phyloP scores from a whole-genome alignment of 2,329 filamentous ascomycete genomes.

The Coccinonectria pachysandricola region DNA sequence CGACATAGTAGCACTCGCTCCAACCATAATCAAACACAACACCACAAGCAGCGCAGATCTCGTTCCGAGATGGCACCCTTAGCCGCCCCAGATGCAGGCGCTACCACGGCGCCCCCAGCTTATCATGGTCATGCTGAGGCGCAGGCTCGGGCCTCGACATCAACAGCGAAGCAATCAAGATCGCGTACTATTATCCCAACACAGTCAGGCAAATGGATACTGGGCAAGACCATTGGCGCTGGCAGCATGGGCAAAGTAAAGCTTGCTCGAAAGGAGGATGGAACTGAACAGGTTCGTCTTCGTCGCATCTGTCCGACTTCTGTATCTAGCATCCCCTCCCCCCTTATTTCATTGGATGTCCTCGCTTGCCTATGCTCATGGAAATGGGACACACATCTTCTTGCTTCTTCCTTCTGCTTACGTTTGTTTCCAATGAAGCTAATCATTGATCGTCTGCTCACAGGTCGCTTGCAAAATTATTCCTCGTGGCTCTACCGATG shows the following conservation, averaged over 20 bases:
- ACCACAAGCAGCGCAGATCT: slow-evolving; percentile 9
- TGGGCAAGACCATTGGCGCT: slow-evolving; percentile 94
- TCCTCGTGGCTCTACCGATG: slow-evolving; percentile 78
- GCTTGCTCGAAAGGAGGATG: slow-evolving; percentile 80
- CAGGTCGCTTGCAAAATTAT: slow-evolving; percentile 97
- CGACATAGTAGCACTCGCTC: slow-evolving; percentile 42
- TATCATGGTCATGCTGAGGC: slow-evolving; percentile 28
- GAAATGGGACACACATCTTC: too few relatives aligned
- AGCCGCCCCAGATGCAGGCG: slow-evolving; percentile 41
- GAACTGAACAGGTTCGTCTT: slow-evolving; percentile 70
- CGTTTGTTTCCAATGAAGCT: slow-evolving; percentile 1
- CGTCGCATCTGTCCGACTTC: slow-evolving; percentile 1
- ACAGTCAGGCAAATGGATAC: slow-evolving; percentile 81
- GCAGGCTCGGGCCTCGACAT: slow-evolving; percentile 25
- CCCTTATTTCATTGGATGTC: slow-evolving; percentile 1
- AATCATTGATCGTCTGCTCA: too few relatives aligned
- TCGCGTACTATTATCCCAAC: slow-evolving; percentile 78
- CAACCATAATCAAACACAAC: slow-evolving; percentile 17
- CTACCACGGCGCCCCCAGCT: slow-evolving; percentile 37
- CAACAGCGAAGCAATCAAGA: slow-evolving; percentile 41
- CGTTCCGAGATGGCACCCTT: slow-evolving; percentile 39
- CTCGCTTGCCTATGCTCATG: too few relatives aligned
- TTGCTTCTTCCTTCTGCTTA: neutral
- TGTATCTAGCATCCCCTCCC: too few relatives aligned
- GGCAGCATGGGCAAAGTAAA: slow-evolving; percentile 99